Evolutionary conservation across 179 eudicot genomes (phyloP), one percentile per base, ranked within the genome.

Genomic region (Beta corolliflora): DNA sequence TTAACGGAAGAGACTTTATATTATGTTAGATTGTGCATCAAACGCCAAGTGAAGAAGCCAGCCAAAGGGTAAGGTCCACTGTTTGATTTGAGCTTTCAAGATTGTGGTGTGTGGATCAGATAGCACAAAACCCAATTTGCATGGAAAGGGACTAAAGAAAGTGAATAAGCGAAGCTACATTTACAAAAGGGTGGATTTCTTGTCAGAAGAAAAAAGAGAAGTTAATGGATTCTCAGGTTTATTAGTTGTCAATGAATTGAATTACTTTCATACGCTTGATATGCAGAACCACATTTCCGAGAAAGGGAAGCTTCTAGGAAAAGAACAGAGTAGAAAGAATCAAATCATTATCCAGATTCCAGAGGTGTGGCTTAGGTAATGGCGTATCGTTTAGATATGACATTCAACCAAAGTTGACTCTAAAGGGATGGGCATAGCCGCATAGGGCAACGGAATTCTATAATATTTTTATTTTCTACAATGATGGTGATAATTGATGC

Each of bases 381-480:
- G 71, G 83, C 78, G 81, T 67, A 72, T 72, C 45, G 13, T 84
- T 61, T 77, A 71, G 48, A 80, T 55, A 45, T n/a, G 76, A 72
- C 81, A 71, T 64, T 77, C 86, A 76, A 71, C 79, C 60, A 31
- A 75, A 63, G 75, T 73, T 84, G 83, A 81, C 83, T 77, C 56
- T 21, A 73, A 58, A 54, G 59, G 72, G 65, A 84, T 80, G 84
- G 86, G 71, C 77, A 58, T n/a, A n/a, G n/a, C n/a, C n/a, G 71
- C 77, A 58, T 36, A 25, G 29, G 29, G 29, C 29, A 25, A 25
- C 0, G 29, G 70, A 16, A 23, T 58, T 50, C n/a, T 75, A 44
- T 58, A 2, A 56, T 65, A 74, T 25, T 25, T 25, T 25, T 25
- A 25, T 25, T 25, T 25, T 25, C 29, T 25, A 25, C 29, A 25